Evolutionary conservation across 352 stramenopile species (phyloP).

Genomic region (Lagenidium giganteum): DNA sequence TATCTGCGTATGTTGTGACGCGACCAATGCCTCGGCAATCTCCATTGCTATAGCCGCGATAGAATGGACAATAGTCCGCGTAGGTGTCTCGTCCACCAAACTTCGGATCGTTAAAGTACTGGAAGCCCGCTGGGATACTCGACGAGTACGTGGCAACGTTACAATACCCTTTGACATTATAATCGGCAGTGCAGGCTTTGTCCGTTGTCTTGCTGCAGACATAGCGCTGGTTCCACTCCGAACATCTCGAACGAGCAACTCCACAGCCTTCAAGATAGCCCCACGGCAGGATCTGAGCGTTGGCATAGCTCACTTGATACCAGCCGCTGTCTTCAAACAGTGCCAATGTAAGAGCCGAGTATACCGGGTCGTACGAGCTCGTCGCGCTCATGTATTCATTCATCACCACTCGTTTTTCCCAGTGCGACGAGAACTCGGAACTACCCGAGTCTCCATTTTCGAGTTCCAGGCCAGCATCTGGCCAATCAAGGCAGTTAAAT

Average conservation of each 20-base stretch:
- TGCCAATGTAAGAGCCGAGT: constrained; percentile 64
- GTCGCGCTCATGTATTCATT: constrained; percentile 86
- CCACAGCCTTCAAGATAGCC: constrained; percentile 72
- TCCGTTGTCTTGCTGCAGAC: constrained; percentile 43
- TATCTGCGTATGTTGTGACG: constrained; percentile 26
- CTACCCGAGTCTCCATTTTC: constrained; percentile 69
- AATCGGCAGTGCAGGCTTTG: constrained; percentile 54
- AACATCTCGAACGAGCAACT: constrained; percentile 51
- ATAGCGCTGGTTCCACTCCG: constrained; percentile 65
- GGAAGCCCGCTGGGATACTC: constrained; percentile 69
- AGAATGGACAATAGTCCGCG: constrained; percentile 80
- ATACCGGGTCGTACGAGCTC: constrained; percentile 67
- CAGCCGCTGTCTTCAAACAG: constrained; percentile 81
- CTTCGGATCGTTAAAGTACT: constrained; percentile 68
- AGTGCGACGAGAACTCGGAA: constrained; percentile 63
- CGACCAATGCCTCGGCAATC: constrained; percentile 62
- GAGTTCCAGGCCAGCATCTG: constrained; percentile 53
- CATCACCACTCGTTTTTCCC: constrained; percentile 78
- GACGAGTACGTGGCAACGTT: constrained; percentile 57
- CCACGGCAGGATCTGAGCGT: constrained; percentile 57
- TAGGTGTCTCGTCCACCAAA: constrained; percentile 60
- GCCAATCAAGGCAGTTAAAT: constrained; percentile 72
- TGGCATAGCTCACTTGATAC: constrained; percentile 68
- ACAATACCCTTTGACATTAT: constrained; percentile 71
- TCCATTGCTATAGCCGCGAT: constrained; percentile 69